A percentile compares a stretch with the other conserved stretches of the same genome.
Evolutionary conservation across 192 early-diverging fungal species (phyloP).

Genomic region (Diversispora epigaea): DNA sequence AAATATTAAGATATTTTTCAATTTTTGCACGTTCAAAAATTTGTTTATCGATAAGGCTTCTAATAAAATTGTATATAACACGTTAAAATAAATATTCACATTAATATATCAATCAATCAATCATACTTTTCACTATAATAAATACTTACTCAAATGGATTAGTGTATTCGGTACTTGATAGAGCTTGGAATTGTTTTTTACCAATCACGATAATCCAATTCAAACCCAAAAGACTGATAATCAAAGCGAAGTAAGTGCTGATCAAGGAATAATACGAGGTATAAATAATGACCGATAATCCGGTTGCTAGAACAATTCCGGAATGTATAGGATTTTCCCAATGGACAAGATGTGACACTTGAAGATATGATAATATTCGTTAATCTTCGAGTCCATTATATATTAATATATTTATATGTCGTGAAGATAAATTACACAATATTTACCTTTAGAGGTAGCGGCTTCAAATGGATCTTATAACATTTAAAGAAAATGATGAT

Average conservation of each 20-base stretch:
- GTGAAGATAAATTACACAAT: not conserved
- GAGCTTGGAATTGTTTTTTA: not conserved
- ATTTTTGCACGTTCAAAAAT: not conserved
- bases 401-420: not conserved
- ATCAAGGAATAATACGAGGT: slow-evolving; percentile 5
- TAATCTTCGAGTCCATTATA: not conserved
- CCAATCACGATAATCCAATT: not conserved
- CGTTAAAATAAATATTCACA: not conserved
- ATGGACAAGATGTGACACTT: not conserved
- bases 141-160: slow-evolving; percentile 10
- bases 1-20: slow-evolving; percentile 3
- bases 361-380: not conserved
- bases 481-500: not conserved
- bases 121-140: not conserved
- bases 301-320: not conserved
- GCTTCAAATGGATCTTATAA: not conserved
- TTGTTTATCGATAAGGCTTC: not conserved
- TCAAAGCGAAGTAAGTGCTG: not conserved
- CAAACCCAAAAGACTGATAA: not conserved
- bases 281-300: not conserved
- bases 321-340: slow-evolving; percentile 18
- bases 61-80: not conserved
- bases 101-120: not conserved
- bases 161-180: not conserved
- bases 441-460: not conserved